Evolutionary conservation across 371 early-diverging fungal species (phyloP), one percentile per base, ranked within the genome.

Genomic region (Mucor circinelloides): DNA sequence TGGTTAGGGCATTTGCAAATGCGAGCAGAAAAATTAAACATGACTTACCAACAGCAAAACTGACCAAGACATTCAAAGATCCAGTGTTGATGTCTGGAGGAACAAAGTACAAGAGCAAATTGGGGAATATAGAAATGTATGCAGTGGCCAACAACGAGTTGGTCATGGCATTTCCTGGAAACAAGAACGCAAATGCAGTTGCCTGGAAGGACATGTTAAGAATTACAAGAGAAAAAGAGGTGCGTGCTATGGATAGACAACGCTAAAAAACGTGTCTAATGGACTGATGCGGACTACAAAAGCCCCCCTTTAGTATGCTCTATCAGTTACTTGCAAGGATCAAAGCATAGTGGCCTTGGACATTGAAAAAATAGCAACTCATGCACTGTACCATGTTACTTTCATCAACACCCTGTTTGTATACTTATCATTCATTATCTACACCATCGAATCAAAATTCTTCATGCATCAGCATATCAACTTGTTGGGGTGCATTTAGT

Each of bases 91-190:
- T 93, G 68, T 92, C 82, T 46, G 92, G 87, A 28, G 94, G 94
- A 6, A 93, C 91, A 68, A 93, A 92, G 60, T 92, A 90, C 5
- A 94, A 80, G 1, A 94, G 78, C 55, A 93, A 66, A 72, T 93
- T 94, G 48, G 94, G 94, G 66, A 93, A 88, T 66, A 93, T 77
- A 30, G 94, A 93, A 64, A 94, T 93, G 72, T 94, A 94, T 23
- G 91, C 83, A 2, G 94, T 93, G 10, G 91, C 94, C 50, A 93
- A 73, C 25, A 94, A 72, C 4, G 94, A 88, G 63, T 92, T 88
- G 23, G 87, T 81, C 81, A 81, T 83, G 13, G 91, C 84, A 64
- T 76, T 81, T 60, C 89, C 88, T 34, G 89, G 87, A 64, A 89
- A 88, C 46, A 91, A 32, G 42, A 68, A 62, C 8, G 54, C 69